Base-by-base conservation (phyloP, 1,139 yeast species). In the Blastobotrys malaysiensis region DNA sequence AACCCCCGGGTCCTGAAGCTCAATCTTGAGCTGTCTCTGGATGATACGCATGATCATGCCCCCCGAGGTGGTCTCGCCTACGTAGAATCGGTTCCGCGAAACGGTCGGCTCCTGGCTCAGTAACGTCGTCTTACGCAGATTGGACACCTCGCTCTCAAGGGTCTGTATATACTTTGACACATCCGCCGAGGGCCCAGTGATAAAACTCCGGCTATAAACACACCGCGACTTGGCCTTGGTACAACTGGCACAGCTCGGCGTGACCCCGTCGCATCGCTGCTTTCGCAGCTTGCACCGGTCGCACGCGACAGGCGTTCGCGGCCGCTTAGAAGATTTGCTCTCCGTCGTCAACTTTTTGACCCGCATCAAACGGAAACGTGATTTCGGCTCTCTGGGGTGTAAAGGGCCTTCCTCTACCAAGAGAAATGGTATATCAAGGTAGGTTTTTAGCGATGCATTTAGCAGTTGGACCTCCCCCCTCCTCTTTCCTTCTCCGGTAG, bases 291-390 rank as follows among this genome's bases (percentile, higher is more conserved):
- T 56, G 50, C 60, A 57, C 31, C 58, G 36, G 19, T 52, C 55
- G 39, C 60, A 57, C 9, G 60, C 60, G 6, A 56, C 51, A 4
- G 60, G 58, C 5, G 53, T 51, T 27, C 60, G 44, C 16, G 55
- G 51, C 14, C 56, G 54, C 51, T 54, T 55, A 13, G 26, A 9
- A 2, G 45, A 20, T 20, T 19, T 43, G 20, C 6, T 43, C 9
- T 9, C 11, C 45, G 24, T 18, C 21, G 21, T 9, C 21, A 43
- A 5, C 45, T 43, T 20, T 22, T 43, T 43, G 45, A 22, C 21
- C 24, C 45, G 24, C 24, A 43, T 19, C 22, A 19, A 3, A 19
- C 19, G 13, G 45, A 43, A 31, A n/a, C 3, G 3, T 31, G 16
- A 13, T 5, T 13, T 3, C 3, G 5, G 3, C n/a, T 31, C 26